Conservation (phyloP, 140 eudicot species). For the Anethum foeniculum region DNA sequence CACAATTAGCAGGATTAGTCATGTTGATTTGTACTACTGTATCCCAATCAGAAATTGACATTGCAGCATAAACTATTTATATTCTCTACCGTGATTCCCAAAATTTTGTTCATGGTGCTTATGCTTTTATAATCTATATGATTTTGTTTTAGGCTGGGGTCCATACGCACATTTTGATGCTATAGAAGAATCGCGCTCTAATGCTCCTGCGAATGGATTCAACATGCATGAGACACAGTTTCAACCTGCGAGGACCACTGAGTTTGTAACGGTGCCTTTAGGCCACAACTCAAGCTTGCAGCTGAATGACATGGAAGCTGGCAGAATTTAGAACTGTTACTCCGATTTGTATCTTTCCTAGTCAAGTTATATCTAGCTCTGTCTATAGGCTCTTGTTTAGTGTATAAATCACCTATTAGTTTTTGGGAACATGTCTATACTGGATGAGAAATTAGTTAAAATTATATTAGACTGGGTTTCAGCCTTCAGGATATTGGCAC, state of each 20-base stretch:
- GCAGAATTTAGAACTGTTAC: constrained; percentile 26
- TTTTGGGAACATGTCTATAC: neutral
- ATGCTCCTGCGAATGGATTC: constrained; percentile 18
- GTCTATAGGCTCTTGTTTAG: neutral
- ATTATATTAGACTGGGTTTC: neutral
- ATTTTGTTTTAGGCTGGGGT: neutral
- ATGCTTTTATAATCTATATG: neutral
- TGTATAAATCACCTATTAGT: constrained; percentile 2
- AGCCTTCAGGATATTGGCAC: neutral
- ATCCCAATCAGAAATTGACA: neutral
- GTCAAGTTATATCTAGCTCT: neutral
- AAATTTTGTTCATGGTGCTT: neutral
- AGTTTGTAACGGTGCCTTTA: constrained; percentile 16
- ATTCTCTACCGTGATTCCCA: neutral
- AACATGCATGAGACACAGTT: constrained; percentile 13
- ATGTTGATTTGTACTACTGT: neutral
- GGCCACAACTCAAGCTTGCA: constrained; percentile 23
- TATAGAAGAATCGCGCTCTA: constrained; percentile 37
- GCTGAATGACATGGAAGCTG: constrained; percentile 44
- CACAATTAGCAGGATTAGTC: neutral
- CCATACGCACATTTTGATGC: constrained; percentile 32
- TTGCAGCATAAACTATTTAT: neutral
- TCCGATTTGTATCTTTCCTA: neutral
- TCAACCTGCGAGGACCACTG: constrained; percentile 16
- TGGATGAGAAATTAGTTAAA: neutral